Conservation (phyloP, 768 basidiomycete genomes). For the Daedaleopsis nitida region DNA sequence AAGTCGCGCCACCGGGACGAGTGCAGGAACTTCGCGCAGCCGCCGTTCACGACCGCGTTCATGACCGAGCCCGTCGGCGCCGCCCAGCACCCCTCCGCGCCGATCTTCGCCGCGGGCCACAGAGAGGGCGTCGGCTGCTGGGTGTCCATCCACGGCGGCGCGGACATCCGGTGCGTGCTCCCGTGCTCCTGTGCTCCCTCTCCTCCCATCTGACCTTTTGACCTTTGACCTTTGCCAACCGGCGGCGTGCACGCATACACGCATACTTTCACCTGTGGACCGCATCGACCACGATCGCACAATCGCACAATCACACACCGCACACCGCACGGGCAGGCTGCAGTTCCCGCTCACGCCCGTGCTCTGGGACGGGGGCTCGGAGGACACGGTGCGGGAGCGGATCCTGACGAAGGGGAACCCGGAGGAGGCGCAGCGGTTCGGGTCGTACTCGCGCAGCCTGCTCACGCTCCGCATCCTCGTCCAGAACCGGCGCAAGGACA, state of each 20-base stretch:
- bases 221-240: no score
- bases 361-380: neutral
- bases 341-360: neutral
- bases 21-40: slow-evolving; percentile 6
- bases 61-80: neutral
- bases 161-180: slow-evolving; percentile 2
- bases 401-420: neutral
- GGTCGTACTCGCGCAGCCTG: slow-evolving; percentile 6
- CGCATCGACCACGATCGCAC: no score
- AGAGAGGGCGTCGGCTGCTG: slow-evolving; percentile 13
- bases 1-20: slow-evolving; percentile 10
- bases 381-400: neutral
- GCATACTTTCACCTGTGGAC: no score
- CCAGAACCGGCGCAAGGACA: slow-evolving; percentile 15
- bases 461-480: slow-evolving; percentile 6
- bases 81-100: neutral
- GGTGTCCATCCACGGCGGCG: slow-evolving; percentile 3
- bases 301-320: no score
- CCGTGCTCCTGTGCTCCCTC: no score
- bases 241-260: no score
- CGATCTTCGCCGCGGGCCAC: slow-evolving; percentile 6
- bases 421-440: neutral
- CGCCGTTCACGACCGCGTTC: slow-evolving; percentile 11
- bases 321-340: neutral
- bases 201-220: no score